phyloP scores from a whole-genome alignment of 371 early-diverging fungal genomes.

The Batkoa obscura region DNA sequence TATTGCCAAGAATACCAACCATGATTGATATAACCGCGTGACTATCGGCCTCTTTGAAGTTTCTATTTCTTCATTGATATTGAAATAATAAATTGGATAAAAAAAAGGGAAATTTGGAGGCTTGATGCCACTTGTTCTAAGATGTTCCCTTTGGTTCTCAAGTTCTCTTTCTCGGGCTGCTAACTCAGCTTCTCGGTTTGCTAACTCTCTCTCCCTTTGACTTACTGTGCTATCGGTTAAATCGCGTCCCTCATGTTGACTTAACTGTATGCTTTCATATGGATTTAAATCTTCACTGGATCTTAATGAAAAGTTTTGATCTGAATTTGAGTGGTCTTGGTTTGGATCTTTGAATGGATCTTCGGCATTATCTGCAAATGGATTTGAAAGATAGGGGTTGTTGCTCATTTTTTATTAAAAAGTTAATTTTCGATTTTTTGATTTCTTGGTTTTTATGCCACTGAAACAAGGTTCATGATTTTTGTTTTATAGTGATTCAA shows the following conservation, averaged over 20 bases:
- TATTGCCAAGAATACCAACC: constrained; percentile 55
- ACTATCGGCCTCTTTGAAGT: constrained; percentile 36
- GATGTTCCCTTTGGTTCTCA: constrained; percentile 14
- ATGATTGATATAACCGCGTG: constrained; percentile 44
- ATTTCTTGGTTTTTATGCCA: too few species aligned
- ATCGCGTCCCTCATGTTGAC: neutral
- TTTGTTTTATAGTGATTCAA: too few species aligned
- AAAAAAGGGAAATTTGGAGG: constrained; percentile 73
- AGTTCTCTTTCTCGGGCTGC: constrained; percentile 14
- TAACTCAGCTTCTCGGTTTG: constrained; percentile 15
- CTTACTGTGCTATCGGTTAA: neutral
- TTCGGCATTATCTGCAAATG: neutral
- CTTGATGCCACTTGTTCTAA: constrained; percentile 20
- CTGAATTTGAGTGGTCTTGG: neutral
- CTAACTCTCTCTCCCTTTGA: constrained; percentile 10
- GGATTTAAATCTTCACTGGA: neutral
- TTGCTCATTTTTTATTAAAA: too few species aligned
- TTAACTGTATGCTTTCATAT: neutral
- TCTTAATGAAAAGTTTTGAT: neutral
- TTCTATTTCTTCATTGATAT: constrained; percentile 56
- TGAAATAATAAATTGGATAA: constrained; percentile 62
- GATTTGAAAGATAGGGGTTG: neutral
- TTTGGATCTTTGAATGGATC: constrained; percentile 1
- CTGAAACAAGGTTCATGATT: too few species aligned
- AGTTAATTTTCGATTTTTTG: too few species aligned